Evolutionary conservation across 495 filamentous ascomycete genomes (phyloP), one percentile per base, ranked within the genome.

Genomic region (Margaritispora aquatica): DNA sequence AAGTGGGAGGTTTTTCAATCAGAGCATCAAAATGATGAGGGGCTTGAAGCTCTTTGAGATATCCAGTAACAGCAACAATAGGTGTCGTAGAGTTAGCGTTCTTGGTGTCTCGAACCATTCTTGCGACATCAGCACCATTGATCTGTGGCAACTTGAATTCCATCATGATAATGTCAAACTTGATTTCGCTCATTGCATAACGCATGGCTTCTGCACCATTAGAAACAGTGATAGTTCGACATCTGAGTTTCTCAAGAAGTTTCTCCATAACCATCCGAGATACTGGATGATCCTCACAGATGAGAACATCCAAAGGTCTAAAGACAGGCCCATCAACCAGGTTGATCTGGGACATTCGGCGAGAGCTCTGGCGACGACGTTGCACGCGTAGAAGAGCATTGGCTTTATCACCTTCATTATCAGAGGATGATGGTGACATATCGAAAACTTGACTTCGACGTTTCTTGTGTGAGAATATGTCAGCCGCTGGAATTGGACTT

Each of bases 221-320:
- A 8, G 83, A 78, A 1, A 91, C 94, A 17, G 89, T 86, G 60
- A 98, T 96, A n/a, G 92, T 96, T 19, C 95, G 88, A 65, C 94
- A 98, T 31, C 88, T 86, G 34, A 98, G 79, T 73, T 96, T 97
- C 71, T 97, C 95, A 47, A 97, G 83, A 5, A 97, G 74, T 58
- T 92, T 90, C 68, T 97, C 94, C 94, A 97, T 96, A 22, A 98
- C 92, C 71, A 97, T 78, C 48, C 92, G 83, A 17, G 93, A 96
- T n/a, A 97, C 91, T 0, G 95, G 95, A 68, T 97, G 94, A 70
- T 97, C 95, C 74, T 98, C 94, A 70, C 94, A 97, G 54, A 98
- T 92, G 26, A 98, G 80, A 20, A 98, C 88, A 72, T 98, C 92
- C 38, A 98, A 72, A 50, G 94, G 90, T 21, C 95, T 84, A 72